Conservation (phyloP, 495 filamentous ascomycete genomes). For the Xylaria cubensis region DNA sequence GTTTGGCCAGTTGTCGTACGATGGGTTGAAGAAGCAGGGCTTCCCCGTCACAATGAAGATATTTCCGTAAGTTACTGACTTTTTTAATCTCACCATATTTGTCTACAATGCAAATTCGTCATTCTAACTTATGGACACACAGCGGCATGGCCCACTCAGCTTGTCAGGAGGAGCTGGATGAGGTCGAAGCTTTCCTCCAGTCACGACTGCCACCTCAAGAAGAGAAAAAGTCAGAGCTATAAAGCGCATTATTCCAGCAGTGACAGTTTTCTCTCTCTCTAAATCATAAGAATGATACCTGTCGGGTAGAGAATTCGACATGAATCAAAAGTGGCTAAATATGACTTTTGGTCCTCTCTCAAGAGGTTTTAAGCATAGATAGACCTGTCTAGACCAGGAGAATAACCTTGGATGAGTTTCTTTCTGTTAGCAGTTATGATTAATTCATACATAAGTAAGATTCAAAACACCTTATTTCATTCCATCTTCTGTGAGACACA, state of each 20-base stretch:
- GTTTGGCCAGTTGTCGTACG: conserved; percentile 70
- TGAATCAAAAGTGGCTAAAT: not conserved
- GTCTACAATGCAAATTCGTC: not conserved
- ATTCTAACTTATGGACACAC: conserved; percentile 27
- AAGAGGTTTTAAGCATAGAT: conserved; percentile 6
- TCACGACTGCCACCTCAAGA: conserved; percentile 63
- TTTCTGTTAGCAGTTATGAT: not conserved
- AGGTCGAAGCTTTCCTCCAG: conserved; percentile 78
- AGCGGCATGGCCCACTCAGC: conserved; percentile 80
- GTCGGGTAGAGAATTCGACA: not conserved
- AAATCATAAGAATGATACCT: not conserved
- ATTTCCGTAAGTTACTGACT: conserved; percentile 65
- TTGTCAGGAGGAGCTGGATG: conserved; percentile 77
- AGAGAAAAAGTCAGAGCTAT: conserved; percentile 53
- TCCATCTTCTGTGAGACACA: not conserved
- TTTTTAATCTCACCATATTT: not conserved
- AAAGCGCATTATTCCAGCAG: not conserved
- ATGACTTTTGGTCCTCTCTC: too few relatives aligned
- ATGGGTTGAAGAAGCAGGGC: conserved; percentile 68
- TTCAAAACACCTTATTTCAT: too few relatives aligned
- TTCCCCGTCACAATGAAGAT: conserved; percentile 76
- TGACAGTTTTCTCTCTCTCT: not conserved
- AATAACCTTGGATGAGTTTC: not conserved
- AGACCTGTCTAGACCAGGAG: not conserved
- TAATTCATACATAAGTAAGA: not conserved